Evolutionary conservation across 2,329 filamentous ascomycete genomes (phyloP).

Genomic region (Pestalotiopsis sp.): DNA sequence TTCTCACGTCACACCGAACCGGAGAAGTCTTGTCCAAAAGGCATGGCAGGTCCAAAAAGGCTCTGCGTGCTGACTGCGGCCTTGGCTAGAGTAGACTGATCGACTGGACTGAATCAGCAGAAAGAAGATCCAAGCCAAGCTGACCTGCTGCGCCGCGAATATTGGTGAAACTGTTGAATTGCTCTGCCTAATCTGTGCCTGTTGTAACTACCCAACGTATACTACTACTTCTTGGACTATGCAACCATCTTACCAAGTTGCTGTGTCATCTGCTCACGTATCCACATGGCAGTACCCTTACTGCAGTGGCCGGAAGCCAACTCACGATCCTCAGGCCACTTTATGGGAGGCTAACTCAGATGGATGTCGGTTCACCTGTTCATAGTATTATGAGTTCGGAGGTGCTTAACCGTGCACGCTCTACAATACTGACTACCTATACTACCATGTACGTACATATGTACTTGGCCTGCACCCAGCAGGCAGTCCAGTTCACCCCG

Average conservation of each 20-base stretch:
- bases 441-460: not conserved
- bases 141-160: not conserved
- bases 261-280: not conserved
- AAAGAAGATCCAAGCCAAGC: not conserved
- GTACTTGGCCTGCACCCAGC: too few relatives aligned
- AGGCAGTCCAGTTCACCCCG: too few relatives aligned
- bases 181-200: not conserved
- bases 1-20: not conserved
- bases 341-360: not conserved
- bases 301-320: not conserved
- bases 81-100: not conserved
- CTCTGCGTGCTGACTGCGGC: not conserved
- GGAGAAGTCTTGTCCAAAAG: not conserved
- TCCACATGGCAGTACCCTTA: not conserved
- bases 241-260: not conserved
- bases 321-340: not conserved
- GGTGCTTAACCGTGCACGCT: not conserved
- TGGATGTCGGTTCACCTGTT: not conserved
- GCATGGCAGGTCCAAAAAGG: not conserved
- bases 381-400: not conserved
- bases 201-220: too few relatives aligned
- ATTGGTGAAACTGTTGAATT: not conserved
- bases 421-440: not conserved
- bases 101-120: not conserved
- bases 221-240: too few relatives aligned